Evolutionary conservation across 495 filamentous ascomycete genomes (phyloP), one percentile per base, ranked within the genome.

Genomic region (Xylona heveae): DNA sequence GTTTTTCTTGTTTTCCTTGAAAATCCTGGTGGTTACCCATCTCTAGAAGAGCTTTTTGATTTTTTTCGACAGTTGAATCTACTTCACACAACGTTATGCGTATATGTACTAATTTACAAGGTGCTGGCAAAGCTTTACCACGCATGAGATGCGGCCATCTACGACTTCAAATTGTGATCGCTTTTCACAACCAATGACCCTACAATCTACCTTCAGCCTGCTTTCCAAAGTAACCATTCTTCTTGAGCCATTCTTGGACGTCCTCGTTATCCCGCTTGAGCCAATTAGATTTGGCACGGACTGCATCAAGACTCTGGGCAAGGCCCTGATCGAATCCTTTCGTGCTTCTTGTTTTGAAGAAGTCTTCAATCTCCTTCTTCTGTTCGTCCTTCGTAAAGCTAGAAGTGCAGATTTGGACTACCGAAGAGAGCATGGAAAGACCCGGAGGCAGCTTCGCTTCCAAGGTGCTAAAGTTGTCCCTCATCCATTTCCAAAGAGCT

Each of bases 331-430:
- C 64, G 33, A 67, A 74, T 4, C 63, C 77, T 58, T 79, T 92
- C 22, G 77, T 88, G 44, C 71, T 80, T 55, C 71, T 78, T 28
- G 64, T 53, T 25, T 57, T 57, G 45, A 94, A 97, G 66, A 94
- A 97, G 16, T 53, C 58, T 51, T 80, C 57, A 19, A 94, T 72
- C 34, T 70, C 65, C 42, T 68, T 64, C 36, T 78, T 52, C 53
- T 90, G 79, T 42, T 74, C 71, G 43, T 68, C 56, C 27, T 62
- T 70, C 34, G 74, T 76, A 59, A 94, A 93, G 45, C 74, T 70
- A 3, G 72, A 69, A 15, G 81, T 88, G 45, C 70, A 79, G 37
- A 93, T 76, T 35, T 70, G 68, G 4, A 97, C 78, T 39, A 95
- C 66, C 6, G 66, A 68, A 19, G 84, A 77, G 37, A 95, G 64